A percentile compares a stretch with the other conserved stretches of the same genome.
Evolutionary conservation across 176 grass and related monocot species (phyloP).

Genomic region (Alloteropsis semialata): DNA sequence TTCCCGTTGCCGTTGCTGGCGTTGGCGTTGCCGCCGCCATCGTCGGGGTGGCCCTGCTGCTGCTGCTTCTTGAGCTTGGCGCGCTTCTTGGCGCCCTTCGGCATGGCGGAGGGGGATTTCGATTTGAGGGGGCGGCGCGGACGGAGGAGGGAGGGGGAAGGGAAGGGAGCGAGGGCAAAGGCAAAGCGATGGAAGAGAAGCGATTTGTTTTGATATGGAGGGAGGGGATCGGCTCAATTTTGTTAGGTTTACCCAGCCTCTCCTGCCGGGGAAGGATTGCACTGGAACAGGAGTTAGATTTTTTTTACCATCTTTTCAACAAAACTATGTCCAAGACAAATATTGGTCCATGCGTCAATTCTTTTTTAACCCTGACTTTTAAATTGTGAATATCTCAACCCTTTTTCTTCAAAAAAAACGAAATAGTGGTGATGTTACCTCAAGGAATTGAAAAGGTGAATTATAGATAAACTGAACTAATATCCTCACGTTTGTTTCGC

Average conservation of each 20-base stretch:
- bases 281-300: not conserved
- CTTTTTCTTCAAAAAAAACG: too few species aligned
- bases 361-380: not conserved
- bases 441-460: not conserved
- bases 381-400: not conserved
- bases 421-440: not conserved
- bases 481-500: not conserved
- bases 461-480: not conserved
- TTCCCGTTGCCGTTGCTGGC: constrained; percentile 10
- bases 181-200: not conserved
- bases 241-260: constrained; percentile 29
- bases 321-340: not conserved
- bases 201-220: constrained; percentile 26
- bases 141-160: not conserved
- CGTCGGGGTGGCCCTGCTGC: constrained; percentile 37
- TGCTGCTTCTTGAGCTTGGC: constrained; percentile 68
- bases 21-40: constrained; percentile 6
- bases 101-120: constrained; percentile 41
- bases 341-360: not conserved
- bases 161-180: not conserved
- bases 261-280: not conserved
- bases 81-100: constrained; percentile 63
- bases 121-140: constrained; percentile 23
- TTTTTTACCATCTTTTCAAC: not conserved
- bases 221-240: constrained; percentile 25